Percentiles rank a stretch among this genome's conserved stretches.
These are phyloP conservation scores for Diplodia mutila DNA, from an alignment of 2,329 filamentous ascomycete genomes.

Conservation along the genomic window DNA sequence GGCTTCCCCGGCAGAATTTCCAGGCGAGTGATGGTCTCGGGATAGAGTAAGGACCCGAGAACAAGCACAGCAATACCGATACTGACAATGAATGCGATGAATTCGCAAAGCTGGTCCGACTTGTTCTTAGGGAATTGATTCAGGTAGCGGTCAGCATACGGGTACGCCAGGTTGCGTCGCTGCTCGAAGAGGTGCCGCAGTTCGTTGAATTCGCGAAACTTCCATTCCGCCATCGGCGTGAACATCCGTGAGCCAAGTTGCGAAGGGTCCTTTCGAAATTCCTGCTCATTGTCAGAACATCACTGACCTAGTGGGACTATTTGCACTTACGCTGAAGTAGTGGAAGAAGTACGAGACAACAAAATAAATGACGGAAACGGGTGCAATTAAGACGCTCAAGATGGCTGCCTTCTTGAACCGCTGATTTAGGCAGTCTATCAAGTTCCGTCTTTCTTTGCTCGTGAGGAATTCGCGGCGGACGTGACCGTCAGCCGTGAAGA, in stretches of 20 bases:
- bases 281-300: slow-evolving; percentile 52
- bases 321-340: slow-evolving; percentile 77
- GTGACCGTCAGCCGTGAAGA: slow-evolving; percentile 84
- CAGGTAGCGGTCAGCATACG: slow-evolving; percentile 87
- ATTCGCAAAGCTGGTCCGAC: slow-evolving; percentile 80
- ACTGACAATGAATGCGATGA: slow-evolving; percentile 84
- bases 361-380: slow-evolving; percentile 84
- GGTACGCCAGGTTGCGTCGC: slow-evolving; percentile 90
- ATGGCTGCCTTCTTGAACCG: slow-evolving; percentile 82
- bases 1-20: slow-evolving; percentile 89
- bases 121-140: slow-evolving; percentile 97
- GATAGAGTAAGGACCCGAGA: slow-evolving; percentile 82
- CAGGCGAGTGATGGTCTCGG: slow-evolving; percentile 87
- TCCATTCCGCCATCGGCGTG: slow-evolving; percentile 94
- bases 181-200: slow-evolving; percentile 89
- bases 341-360: slow-evolving; percentile 90
- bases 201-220: slow-evolving; percentile 98
- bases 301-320: neutral
- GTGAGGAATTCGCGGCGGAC: slow-evolving; percentile 85
- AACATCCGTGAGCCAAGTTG: slow-evolving; percentile 87
- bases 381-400: slow-evolving; percentile 83
- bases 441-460: slow-evolving; percentile 74
- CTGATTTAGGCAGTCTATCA: slow-evolving; percentile 76
- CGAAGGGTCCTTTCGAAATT: slow-evolving; percentile 92
- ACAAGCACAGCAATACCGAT: slow-evolving; percentile 85